Conservation (phyloP, 352 stramenopile species). For the Phytophthora meadii region DNA sequence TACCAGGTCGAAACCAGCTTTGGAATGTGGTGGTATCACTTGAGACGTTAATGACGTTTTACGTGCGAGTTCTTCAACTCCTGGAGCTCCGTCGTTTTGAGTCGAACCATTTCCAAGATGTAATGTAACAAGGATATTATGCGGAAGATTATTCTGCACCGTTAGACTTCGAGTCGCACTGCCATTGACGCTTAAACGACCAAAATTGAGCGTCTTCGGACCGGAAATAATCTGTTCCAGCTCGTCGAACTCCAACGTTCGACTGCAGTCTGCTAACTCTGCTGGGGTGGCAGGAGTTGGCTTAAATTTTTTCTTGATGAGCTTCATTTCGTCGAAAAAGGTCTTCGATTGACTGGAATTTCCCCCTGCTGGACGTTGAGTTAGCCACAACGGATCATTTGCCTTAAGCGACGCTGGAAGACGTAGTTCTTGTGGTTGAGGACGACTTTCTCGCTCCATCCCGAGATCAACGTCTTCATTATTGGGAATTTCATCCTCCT, state of each 20-base stretch:
- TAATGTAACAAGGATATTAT: constrained; percentile 85
- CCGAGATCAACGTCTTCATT: constrained; percentile 57
- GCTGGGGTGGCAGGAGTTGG: constrained; percentile 85
- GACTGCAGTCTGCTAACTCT: constrained; percentile 87
- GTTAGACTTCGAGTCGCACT: constrained; percentile 80
- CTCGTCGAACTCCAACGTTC: constrained; percentile 75
- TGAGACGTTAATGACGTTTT: constrained; percentile 75
- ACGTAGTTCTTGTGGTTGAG: constrained; percentile 51
- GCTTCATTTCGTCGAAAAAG: constrained; percentile 88
- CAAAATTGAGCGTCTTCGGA: constrained; percentile 93
- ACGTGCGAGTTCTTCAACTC: constrained; percentile 63
- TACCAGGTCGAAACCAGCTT: constrained; percentile 92
- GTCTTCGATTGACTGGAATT: constrained; percentile 37
- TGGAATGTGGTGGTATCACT: constrained; percentile 79
- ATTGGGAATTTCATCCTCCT: constrained; percentile 39
- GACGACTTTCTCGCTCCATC: constrained; percentile 59
- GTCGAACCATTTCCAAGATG: constrained; percentile 17
- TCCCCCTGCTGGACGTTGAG: constrained; percentile 25
- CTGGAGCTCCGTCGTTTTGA: constrained; percentile 21
- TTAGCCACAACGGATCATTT: constrained; percentile 77
- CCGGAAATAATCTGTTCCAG: constrained; percentile 71
- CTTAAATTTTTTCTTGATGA: constrained; percentile 95
- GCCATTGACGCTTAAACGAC: constrained; percentile 89
- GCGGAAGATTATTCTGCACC: constrained; percentile 89
- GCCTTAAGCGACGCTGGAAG: constrained; percentile 51